Percentiles rank a stretch among this genome's conserved stretches.
phyloP scores from a whole-genome alignment of 208 protist genomes.

The Acanthamoeba lenticulata region DNA sequence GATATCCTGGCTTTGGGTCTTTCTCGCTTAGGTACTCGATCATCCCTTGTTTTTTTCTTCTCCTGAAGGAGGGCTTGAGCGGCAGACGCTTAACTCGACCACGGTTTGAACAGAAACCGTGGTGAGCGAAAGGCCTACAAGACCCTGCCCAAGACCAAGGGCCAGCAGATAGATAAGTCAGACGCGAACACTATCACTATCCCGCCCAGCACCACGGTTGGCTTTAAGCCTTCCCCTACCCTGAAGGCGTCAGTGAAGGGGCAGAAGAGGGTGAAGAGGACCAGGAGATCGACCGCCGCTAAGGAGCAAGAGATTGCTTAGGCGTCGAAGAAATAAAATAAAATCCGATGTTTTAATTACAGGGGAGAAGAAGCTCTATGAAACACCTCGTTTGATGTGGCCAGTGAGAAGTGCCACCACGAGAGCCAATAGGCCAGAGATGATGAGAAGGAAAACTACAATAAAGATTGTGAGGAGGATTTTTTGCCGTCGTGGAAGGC shows the following conservation, averaged over 20 bases:
- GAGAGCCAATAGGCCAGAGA: background rate
- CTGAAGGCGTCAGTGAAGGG: constrained; percentile 43
- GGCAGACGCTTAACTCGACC: too few species aligned
- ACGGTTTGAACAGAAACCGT: background rate
- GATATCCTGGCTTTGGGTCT: constrained; percentile 16
- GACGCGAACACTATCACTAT: background rate
- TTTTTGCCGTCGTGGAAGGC: background rate
- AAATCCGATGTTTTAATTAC: too few species aligned
- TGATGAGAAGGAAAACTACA: background rate
- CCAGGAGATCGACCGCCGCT: background rate
- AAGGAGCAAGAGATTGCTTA: constrained; percentile 53
- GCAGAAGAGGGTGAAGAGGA: background rate
- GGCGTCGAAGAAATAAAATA: too few species aligned
- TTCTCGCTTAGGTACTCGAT: constrained; percentile 6
- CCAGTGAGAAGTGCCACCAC: background rate
- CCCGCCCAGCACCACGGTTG: background rate
- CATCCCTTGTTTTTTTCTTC: too few species aligned
- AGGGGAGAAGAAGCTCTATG: too few species aligned
- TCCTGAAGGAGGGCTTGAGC: background rate
- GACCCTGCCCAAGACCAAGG: background rate
- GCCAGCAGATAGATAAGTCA: background rate
- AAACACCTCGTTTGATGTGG: background rate
- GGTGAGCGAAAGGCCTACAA: background rate
- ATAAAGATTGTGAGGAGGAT: constrained; percentile 6
- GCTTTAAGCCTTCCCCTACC: background rate